phyloP scores from a whole-genome alignment of 352 stramenopile genomes.

The Aphanomyces astaci region DNA sequence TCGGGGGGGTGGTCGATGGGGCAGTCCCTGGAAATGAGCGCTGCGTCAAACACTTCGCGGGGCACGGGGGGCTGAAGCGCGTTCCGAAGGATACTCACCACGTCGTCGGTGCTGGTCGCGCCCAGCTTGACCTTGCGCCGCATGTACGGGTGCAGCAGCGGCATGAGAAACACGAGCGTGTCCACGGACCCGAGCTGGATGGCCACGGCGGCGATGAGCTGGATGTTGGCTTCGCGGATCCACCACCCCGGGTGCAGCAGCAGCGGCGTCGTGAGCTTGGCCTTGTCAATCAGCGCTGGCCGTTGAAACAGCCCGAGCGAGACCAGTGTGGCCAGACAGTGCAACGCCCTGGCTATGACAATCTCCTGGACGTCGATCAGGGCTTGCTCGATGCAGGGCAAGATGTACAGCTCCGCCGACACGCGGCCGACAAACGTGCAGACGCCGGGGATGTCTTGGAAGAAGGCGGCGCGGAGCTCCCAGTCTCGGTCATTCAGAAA shows the following conservation, averaged over 20 bases:
- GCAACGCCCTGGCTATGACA: slow-evolving; percentile 90
- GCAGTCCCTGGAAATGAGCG: slow-evolving; percentile 29
- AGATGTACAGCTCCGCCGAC: slow-evolving; percentile 93
- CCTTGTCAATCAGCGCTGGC: slow-evolving; percentile 69
- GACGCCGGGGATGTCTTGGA: slow-evolving; percentile 90
- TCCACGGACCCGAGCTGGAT: slow-evolving; percentile 85
- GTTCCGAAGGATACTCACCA: slow-evolving; percentile 48
- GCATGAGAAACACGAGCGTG: slow-evolving; percentile 87
- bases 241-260: slow-evolving; percentile 85
- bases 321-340: slow-evolving; percentile 86
- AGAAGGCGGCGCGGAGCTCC: slow-evolving; percentile 83
- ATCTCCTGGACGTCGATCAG: slow-evolving; percentile 95
- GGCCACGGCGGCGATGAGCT: slow-evolving; percentile 81
- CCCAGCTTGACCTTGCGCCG: slow-evolving; percentile 75
- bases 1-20: not conserved
- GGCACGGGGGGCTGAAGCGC: slow-evolving; percentile 64
- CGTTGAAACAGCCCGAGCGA: slow-evolving; percentile 89
- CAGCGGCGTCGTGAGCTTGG: slow-evolving; percentile 71
- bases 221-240: slow-evolving; percentile 76
- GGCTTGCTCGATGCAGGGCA: slow-evolving; percentile 95
- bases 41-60: slow-evolving; percentile 77
- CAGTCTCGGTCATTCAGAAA: slow-evolving; percentile 96
- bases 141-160: slow-evolving; percentile 84
- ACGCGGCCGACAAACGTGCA: slow-evolving; percentile 91
- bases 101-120: slow-evolving; percentile 44